Percentiles rank a stretch among this genome's conserved stretches.
Conservation (phyloP, 2,329 filamentous ascomycete genomes). For the Camillea tinctor region DNA sequence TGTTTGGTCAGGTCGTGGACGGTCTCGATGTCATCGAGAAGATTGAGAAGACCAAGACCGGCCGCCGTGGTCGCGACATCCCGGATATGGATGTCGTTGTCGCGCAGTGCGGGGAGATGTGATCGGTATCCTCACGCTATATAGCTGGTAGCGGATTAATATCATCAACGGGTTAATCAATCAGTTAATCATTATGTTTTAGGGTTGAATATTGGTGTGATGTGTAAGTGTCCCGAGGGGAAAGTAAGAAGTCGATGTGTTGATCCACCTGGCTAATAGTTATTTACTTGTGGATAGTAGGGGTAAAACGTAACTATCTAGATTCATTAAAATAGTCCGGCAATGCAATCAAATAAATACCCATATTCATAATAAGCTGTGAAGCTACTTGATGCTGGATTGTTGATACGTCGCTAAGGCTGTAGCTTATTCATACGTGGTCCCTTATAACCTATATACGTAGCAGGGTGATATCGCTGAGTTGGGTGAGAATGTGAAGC, state of each 20-base stretch:
- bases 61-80: slow-evolving; percentile 69
- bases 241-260: not conserved
- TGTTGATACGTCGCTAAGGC: too few relatives aligned
- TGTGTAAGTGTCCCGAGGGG: not conserved
- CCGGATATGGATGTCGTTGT: slow-evolving; percentile 84
- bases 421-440: too few relatives aligned
- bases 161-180: too few relatives aligned
- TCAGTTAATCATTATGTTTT: not conserved
- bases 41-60: slow-evolving; percentile 88
- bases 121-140: slow-evolving; percentile 10
- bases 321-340: not conserved
- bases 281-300: not conserved
- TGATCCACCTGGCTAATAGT: not conserved
- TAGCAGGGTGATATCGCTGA: too few relatives aligned
- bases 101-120: slow-evolving; percentile 93
- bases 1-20: slow-evolving; percentile 87
- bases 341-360: not conserved
- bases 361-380: not conserved
- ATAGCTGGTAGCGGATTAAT: too few relatives aligned
- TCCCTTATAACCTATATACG: too few relatives aligned
- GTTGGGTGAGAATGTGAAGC: too few relatives aligned
- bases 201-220: not conserved
- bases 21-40: slow-evolving; percentile 90
- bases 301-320: not conserved
- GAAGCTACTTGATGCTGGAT: too few relatives aligned